Percentiles rank a stretch among this genome's conserved stretches.
Evolutionary conservation across 306 rosid genomes (phyloP).

Genomic region (Vigna trinervia): DNA sequence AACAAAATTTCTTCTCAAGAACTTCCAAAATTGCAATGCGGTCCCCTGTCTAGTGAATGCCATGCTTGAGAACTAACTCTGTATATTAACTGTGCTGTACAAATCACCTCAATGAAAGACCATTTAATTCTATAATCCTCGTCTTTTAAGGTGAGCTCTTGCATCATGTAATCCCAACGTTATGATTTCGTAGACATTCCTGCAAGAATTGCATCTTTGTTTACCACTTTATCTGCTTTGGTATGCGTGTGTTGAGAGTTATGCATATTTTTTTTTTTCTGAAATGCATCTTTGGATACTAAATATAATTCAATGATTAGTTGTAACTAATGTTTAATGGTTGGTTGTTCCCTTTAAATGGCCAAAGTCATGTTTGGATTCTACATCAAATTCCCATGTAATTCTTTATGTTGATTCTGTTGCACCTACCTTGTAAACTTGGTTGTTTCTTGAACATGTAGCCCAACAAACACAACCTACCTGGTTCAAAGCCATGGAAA

Average conservation of each 20-base stretch:
- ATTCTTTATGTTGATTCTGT: conserved; percentile 31
- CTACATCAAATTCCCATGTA: conserved; percentile 2
- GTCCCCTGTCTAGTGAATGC: background rate
- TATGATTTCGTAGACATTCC: background rate
- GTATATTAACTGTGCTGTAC: conserved; percentile 12
- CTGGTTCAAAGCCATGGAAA: background rate
- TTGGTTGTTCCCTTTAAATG: conserved; percentile 16
- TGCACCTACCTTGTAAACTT: conserved; percentile 9
- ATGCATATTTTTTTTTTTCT: background rate
- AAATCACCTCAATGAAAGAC: background rate
- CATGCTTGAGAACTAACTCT: background rate
- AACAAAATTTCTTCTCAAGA: background rate
- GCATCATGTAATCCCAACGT: background rate
- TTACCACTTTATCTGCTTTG: conserved; percentile 17
- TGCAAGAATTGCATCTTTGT: background rate
- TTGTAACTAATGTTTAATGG: background rate
- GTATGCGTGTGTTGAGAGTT: background rate
- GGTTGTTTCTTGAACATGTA: background rate
- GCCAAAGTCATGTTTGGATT: conserved; percentile 23
- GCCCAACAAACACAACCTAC: background rate
- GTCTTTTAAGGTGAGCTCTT: background rate
- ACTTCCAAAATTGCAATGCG: background rate
- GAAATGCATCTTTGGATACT: conserved; percentile 18
- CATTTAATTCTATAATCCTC: conserved; percentile 9
- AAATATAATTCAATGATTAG: background rate